Percentiles rank a stretch among this genome's conserved stretches.
Conservation (phyloP, 192 early-diverging fungal species). For the Umbelopsis ramanniana region DNA sequence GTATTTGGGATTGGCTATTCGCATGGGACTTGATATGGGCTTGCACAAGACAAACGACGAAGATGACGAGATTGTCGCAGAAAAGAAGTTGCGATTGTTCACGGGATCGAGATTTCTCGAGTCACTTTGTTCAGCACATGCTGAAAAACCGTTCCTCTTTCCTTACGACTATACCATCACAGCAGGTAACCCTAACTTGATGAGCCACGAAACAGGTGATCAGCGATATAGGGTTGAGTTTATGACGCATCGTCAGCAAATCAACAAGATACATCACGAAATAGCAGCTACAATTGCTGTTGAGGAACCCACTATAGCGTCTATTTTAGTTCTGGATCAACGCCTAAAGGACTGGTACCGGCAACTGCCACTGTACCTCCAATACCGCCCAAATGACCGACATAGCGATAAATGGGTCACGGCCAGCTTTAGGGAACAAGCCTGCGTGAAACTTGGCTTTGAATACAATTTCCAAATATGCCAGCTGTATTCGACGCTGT, state of each 20-base stretch:
- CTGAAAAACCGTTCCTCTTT: constrained; percentile 41
- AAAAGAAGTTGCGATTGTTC: constrained; percentile 32
- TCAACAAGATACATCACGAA: constrained; percentile 37
- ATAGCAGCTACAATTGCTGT: constrained; percentile 31
- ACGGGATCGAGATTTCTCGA: constrained; percentile 31
- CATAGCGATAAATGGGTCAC: constrained; percentile 22
- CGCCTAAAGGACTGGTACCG: constrained; percentile 34
- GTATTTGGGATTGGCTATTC: constrained; percentile 39
- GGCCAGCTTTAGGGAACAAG: constrained; percentile 40
- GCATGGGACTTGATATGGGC: constrained; percentile 40
- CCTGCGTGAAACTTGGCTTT: constrained; percentile 41
- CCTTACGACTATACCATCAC: constrained; percentile 27
- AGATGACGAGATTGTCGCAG: neutral
- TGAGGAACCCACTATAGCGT: constrained; percentile 26
- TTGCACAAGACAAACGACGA: constrained; percentile 29
- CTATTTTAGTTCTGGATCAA: constrained; percentile 34
- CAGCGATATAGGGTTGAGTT: constrained; percentile 41
- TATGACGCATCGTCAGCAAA: constrained; percentile 33
- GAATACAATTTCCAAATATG: constrained; percentile 44
- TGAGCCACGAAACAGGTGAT: constrained; percentile 36
- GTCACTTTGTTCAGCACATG: constrained; percentile 32
- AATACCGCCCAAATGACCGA: constrained; percentile 25
- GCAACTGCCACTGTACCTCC: constrained; percentile 33
- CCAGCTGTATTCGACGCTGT: constrained; percentile 38
- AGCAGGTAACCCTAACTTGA: neutral